Percentiles rank a stretch among this genome's conserved stretches.
These are phyloP conservation scores for Margaritispora aquatica DNA, from an alignment of 495 filamentous ascomycete genomes.

Conservation along the genomic window DNA sequence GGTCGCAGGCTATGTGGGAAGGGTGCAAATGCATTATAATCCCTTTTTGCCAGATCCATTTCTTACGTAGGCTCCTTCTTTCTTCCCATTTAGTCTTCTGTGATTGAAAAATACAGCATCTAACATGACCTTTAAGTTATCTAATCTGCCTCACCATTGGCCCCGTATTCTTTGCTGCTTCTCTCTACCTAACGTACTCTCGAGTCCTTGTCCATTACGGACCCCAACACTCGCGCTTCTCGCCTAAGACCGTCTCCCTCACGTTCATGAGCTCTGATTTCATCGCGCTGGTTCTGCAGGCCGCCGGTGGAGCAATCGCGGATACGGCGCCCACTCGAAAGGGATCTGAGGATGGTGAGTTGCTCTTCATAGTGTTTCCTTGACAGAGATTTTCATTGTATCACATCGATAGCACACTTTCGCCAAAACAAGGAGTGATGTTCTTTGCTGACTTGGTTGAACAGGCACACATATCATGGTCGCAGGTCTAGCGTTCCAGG, in stretches of 20 bases:
- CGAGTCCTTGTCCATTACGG: slow-evolving; percentile 52
- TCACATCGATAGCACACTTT: too few relatives aligned
- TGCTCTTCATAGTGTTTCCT: too few relatives aligned
- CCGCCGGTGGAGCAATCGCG: slow-evolving; percentile 54
- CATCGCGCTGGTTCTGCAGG: slow-evolving; percentile 55
- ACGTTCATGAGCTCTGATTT: slow-evolving; percentile 55
- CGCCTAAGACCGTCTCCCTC: slow-evolving; percentile 40
- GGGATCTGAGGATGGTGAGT: slow-evolving; percentile 26
- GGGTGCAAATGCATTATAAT: slow-evolving; percentile 33
- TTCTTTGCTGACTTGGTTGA: too few relatives aligned
- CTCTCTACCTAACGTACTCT: slow-evolving; percentile 56
- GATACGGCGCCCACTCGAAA: slow-evolving; percentile 36
- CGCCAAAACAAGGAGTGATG: too few relatives aligned
- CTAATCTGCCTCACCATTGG: slow-evolving; percentile 48
- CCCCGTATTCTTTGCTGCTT: slow-evolving; percentile 57
- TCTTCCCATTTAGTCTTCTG: neutral
- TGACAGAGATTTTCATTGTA: too few relatives aligned
- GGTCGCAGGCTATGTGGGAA: slow-evolving; percentile 31
- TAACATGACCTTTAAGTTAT: too few relatives aligned
- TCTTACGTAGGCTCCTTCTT: slow-evolving; percentile 20
- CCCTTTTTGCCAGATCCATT: slow-evolving; percentile 31
- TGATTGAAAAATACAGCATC: too few relatives aligned
- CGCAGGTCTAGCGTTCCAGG: slow-evolving; percentile 54
- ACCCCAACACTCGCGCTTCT: slow-evolving; percentile 44
- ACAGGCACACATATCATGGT: slow-evolving; percentile 65